Evolutionary conservation across 371 early-diverging fungal species (phyloP).

Genomic region (Saksenaea vasiformis): DNA sequence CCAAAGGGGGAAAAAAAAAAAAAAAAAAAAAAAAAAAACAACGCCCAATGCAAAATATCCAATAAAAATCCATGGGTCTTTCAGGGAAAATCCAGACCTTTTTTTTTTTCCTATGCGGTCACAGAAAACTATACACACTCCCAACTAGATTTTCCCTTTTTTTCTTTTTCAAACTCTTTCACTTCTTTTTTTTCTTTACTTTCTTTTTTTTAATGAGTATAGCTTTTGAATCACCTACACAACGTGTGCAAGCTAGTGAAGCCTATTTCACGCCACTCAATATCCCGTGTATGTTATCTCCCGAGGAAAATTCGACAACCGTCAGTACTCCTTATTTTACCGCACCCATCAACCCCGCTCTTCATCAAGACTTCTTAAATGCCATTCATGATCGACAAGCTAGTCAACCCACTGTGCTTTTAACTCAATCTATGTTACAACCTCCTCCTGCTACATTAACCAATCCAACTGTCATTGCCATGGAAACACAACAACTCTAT

Average conservation of each 20-base stretch:
- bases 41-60: too few relatives aligned
- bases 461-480: slow-evolving; percentile 6
- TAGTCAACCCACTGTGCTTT: slow-evolving; percentile 33
- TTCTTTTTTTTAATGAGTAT: slow-evolving; percentile 29
- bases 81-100: slow-evolving; percentile 1
- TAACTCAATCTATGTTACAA: slow-evolving; percentile 9
- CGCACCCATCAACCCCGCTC: slow-evolving; percentile 44
- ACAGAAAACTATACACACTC: slow-evolving; percentile 9
- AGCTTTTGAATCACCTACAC: slow-evolving; percentile 46
- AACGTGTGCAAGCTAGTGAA: slow-evolving; percentile 32
- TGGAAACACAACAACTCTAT: slow-evolving; percentile 4
- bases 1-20: too few relatives aligned
- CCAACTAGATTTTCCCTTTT: slow-evolving; percentile 1
- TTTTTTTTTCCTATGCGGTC: background rate
- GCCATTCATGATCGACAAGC: slow-evolving; percentile 51
- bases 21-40: too few relatives aligned
- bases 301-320: slow-evolving; percentile 1
- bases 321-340: slow-evolving; percentile 49
- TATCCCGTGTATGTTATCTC: slow-evolving; percentile 24
- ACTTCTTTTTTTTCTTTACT: slow-evolving; percentile 1
- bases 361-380: slow-evolving; percentile 52
- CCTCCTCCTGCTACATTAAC: background rate
- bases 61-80: background rate
- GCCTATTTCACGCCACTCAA: slow-evolving; percentile 48
- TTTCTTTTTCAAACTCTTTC: background rate